These are phyloP conservation scores for Ustilago hordei DNA, from an alignment of 1,284 basidiomycete genomes.

Conservation along the genomic window DNA sequence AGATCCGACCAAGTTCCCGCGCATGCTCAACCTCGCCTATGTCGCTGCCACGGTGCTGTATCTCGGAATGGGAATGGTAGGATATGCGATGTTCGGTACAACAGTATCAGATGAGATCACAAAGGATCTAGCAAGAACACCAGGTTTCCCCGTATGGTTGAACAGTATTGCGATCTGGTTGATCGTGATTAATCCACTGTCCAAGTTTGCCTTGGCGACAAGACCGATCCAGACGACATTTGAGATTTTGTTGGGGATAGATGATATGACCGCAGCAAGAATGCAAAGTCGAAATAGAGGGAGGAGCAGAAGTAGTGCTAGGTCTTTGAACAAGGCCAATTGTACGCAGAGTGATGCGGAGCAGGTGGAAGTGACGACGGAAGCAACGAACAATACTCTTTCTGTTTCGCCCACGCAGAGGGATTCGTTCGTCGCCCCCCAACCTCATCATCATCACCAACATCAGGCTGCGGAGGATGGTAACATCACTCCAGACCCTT, in stretches of 20 bases:
- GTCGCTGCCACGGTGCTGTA: constrained; percentile 83
- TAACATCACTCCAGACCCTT: background rate
- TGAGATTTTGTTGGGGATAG: constrained; percentile 64
- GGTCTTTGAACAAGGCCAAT: constrained; percentile 3
- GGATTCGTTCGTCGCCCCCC: constrained; percentile 31
- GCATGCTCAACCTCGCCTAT: constrained; percentile 89
- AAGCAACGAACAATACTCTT: constrained; percentile 18
- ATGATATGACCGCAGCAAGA: constrained; percentile 34
- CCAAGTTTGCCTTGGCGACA: constrained; percentile 87
- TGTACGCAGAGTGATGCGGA: background rate
- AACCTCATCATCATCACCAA: background rate
- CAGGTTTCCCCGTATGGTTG: constrained; percentile 79
- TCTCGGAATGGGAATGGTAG: constrained; percentile 82
- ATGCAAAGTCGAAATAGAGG: constrained; percentile 8
- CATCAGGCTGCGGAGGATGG: background rate
- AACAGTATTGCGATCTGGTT: constrained; percentile 88
- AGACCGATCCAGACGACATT: constrained; percentile 74
- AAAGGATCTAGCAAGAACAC: constrained; percentile 80
- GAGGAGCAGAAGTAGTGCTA: constrained; percentile 21
- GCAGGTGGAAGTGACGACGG: constrained; percentile 4
- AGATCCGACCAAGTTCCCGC: constrained; percentile 82
- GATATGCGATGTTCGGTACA: constrained; percentile 80
- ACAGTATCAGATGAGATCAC: constrained; percentile 81
- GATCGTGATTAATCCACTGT: constrained; percentile 79
- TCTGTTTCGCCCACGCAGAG: constrained; percentile 39